A percentile compares a stretch with the other conserved stretches of the same genome.
These are phyloP conservation scores for Monosporascus sp. DNA, from an alignment of 2,329 filamentous ascomycete species.

Conservation along the genomic window DNA sequence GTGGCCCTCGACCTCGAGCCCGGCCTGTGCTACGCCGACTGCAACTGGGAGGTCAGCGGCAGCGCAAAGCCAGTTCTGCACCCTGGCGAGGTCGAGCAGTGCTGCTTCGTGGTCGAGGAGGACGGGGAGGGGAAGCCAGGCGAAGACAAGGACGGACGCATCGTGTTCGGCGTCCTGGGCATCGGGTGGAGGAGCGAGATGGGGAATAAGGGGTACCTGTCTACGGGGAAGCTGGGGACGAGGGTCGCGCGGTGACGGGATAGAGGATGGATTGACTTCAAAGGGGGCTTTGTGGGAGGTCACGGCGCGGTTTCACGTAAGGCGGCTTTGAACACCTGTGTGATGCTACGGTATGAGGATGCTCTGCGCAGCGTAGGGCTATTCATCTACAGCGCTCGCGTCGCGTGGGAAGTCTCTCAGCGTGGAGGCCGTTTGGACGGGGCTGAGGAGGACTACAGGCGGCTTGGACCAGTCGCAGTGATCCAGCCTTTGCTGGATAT, in stretches of 20 bases:
- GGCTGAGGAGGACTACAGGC: too few species aligned
- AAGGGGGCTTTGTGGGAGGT: too few species aligned
- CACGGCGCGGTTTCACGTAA: too few species aligned
- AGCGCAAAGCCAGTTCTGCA: constrained; percentile 50
- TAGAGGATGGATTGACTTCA: not conserved
- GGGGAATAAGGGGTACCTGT: constrained; percentile 82
- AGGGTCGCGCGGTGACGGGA: constrained; percentile 25
- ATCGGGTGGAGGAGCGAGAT: constrained; percentile 87
- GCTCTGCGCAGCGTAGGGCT: too few species aligned
- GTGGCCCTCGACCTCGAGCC: constrained; percentile 50
- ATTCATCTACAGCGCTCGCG: too few species aligned
- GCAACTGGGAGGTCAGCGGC: constrained; percentile 49
- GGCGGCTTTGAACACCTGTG: too few species aligned
- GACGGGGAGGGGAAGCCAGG: constrained; percentile 30
- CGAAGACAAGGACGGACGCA: constrained; percentile 52
- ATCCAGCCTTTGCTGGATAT: too few species aligned
- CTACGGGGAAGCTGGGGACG: constrained; percentile 73
- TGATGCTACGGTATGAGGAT: too few species aligned
- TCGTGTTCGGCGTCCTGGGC: constrained; percentile 73
- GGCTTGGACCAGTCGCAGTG: too few species aligned
- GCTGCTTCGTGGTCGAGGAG: constrained; percentile 57
- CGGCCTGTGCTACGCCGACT: constrained; percentile 46
- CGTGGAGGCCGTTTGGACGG: too few species aligned
- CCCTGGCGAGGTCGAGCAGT: constrained; percentile 60
- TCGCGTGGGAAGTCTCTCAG: too few species aligned